Percentiles rank a stretch among this genome's conserved stretches.
Evolutionary conservation across 176 grass and related monocot species (phyloP).

Genomic region (Lolium perenne): DNA sequence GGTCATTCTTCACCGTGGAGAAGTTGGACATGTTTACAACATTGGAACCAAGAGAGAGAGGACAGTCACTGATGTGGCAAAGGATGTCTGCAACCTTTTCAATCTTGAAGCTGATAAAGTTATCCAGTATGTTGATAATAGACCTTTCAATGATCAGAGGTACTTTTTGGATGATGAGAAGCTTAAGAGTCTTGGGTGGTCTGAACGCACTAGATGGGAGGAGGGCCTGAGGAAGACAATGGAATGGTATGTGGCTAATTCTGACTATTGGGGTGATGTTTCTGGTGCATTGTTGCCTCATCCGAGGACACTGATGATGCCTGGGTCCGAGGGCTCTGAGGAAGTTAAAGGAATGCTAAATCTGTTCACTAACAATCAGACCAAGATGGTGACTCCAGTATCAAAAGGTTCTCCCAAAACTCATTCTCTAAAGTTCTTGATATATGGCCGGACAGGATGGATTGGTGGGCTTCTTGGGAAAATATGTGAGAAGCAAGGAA

Average conservation of each 20-base stretch:
- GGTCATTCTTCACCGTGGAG: slow-evolving; percentile 77
- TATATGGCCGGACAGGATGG: slow-evolving; percentile 86
- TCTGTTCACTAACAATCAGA: slow-evolving; percentile 54
- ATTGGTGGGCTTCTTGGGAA: slow-evolving; percentile 85
- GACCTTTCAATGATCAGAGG: slow-evolving; percentile 89
- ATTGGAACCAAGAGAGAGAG: slow-evolving; percentile 90
- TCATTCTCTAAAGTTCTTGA: slow-evolving; percentile 63
- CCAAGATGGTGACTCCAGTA: slow-evolving; percentile 55
- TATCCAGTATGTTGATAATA: slow-evolving; percentile 83
- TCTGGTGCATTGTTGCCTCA: slow-evolving; percentile 84
- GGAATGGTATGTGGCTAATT: slow-evolving; percentile 85
- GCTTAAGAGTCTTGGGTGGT: slow-evolving; percentile 75
- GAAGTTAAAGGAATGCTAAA: slow-evolving; percentile 67
- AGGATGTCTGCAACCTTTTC: slow-evolving; percentile 87
- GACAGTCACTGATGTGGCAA: slow-evolving; percentile 84
- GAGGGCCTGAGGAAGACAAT: slow-evolving; percentile 85
- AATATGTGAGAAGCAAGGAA: slow-evolving; percentile 84
- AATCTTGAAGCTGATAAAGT: slow-evolving; percentile 67
- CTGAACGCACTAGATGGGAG: slow-evolving; percentile 78
- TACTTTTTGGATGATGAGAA: slow-evolving; percentile 92
- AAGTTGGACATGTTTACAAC: slow-evolving; percentile 89
- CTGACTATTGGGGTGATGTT: slow-evolving; percentile 87
- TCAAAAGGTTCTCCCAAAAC: slow-evolving; percentile 44
- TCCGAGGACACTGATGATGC: slow-evolving; percentile 87
- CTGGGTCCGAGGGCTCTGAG: slow-evolving; percentile 68